Evolutionary conservation across 2,329 filamentous ascomycete species (phyloP).

Genomic region (Cadophora sp.): DNA sequence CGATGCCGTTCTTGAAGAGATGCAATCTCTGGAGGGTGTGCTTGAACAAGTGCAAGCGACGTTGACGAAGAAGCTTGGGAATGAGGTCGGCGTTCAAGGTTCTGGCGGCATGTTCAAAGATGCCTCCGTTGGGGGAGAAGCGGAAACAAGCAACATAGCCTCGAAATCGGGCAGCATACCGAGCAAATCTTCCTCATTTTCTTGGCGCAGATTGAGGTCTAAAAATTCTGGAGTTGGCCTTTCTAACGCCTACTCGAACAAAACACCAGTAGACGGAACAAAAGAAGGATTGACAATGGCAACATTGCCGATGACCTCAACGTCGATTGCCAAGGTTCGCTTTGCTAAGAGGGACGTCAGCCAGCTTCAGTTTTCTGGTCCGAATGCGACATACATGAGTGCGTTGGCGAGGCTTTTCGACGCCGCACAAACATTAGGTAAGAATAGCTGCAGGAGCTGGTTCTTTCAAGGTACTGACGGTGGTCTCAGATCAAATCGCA

Average conservation of each 20-base stretch:
- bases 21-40: slow-evolving; percentile 85
- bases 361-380: slow-evolving; percentile 76
- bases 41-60: slow-evolving; percentile 83
- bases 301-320: slow-evolving; percentile 77
- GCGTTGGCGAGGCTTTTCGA: slow-evolving; percentile 91
- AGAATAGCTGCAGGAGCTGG: slow-evolving; percentile 45
- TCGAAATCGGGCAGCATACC: slow-evolving; percentile 64
- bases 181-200: slow-evolving; percentile 82
- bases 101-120: slow-evolving; percentile 79
- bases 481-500: slow-evolving; percentile 81
- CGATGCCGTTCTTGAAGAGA: slow-evolving; percentile 90
- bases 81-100: slow-evolving; percentile 85
- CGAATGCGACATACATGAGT: slow-evolving; percentile 89
- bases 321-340: slow-evolving; percentile 63
- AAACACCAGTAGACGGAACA: slow-evolving; percentile 53
- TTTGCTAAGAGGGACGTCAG: slow-evolving; percentile 75
- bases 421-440: slow-evolving; percentile 90
- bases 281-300: slow-evolving; percentile 72
- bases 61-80: slow-evolving; percentile 86
- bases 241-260: slow-evolving; percentile 57
- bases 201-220: slow-evolving; percentile 87
- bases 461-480: slow-evolving; percentile 38
- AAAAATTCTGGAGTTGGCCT: slow-evolving; percentile 81
- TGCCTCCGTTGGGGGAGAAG: slow-evolving; percentile 53
- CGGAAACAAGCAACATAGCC: slow-evolving; percentile 51